A percentile compares a stretch with the other conserved stretches of the same genome.
Conservation (phyloP, 208 protist genomes). For the Trypanosoma grayi region DNA sequence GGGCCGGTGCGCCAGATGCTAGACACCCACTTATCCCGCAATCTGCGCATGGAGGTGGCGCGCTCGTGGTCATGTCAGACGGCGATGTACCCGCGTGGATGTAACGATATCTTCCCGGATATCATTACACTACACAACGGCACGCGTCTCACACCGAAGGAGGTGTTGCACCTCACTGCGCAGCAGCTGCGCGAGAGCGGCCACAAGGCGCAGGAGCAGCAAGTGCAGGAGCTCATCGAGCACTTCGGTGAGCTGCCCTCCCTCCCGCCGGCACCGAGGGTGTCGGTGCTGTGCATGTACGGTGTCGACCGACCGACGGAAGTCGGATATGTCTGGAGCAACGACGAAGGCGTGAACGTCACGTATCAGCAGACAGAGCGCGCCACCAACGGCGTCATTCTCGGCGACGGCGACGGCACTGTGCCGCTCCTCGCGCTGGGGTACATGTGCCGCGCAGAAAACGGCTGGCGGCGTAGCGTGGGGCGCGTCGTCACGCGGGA, state of each 20-base stretch:
- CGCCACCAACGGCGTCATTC: conserved; percentile 61
- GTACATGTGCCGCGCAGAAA: conserved; percentile 88
- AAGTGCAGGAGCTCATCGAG: conserved; percentile 28
- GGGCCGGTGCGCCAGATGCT: conserved; percentile 52
- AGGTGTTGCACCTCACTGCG: conserved; percentile 22
- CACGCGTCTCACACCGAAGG: conserved; percentile 33
- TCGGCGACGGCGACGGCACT: conserved; percentile 86
- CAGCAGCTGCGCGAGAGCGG: conserved; percentile 40
- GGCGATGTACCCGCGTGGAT: conserved; percentile 69
- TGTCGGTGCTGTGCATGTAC: conserved; percentile 89
- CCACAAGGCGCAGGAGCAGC: conserved; percentile 42
- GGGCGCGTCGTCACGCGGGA: conserved; percentile 84
- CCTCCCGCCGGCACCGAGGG: conserved; percentile 80
- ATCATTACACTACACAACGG: conserved; percentile 55
- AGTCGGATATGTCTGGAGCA: conserved; percentile 54
- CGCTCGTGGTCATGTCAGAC: conserved; percentile 72
- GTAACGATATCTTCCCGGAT: conserved; percentile 47
- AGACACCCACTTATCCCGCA: conserved; percentile 74
- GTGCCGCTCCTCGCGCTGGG: conserved; percentile 86
- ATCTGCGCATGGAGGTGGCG: conserved; percentile 56
- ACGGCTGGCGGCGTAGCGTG: conserved; percentile 81
- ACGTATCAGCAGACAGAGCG: conserved; percentile 24
- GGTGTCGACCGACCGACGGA: conserved; percentile 82
- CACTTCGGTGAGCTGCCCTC: conserved; percentile 42
- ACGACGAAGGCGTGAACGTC: conserved; percentile 14